These are phyloP conservation scores for Cutaneotrichosporon dermatis DNA, from an alignment of 1,284 basidiomycete species.

Conservation along the genomic window DNA sequence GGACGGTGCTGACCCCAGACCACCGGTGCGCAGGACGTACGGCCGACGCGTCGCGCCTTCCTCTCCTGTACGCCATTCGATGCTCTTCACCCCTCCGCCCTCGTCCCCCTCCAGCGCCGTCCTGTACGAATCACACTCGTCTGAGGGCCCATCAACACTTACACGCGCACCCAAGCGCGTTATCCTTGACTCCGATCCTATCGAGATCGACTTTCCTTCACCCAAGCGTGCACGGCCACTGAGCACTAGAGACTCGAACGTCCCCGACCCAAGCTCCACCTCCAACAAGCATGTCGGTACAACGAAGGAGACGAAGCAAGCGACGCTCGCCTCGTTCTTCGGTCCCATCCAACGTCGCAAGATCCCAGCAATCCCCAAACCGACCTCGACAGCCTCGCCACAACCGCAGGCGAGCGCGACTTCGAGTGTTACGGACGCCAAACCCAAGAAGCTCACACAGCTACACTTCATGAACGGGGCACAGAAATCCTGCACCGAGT, in stretches of 20 bases:
- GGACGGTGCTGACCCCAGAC: slow-evolving; percentile 16
- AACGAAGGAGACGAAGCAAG: not conserved
- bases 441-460: slow-evolving; percentile 24
- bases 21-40: slow-evolving; percentile 33
- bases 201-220: not conserved
- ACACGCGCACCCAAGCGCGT: slow-evolving; percentile 1
- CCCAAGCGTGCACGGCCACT: not conserved
- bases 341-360: not conserved
- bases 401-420: not conserved
- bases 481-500: slow-evolving; percentile 43
- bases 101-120: not conserved
- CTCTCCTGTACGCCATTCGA: slow-evolving; percentile 10
- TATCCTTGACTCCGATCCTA: not conserved
- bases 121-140: not conserved
- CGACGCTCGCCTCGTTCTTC: slow-evolving; percentile 4
- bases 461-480: slow-evolving; percentile 36
- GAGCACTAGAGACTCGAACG: too few species aligned
- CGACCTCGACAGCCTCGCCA: slow-evolving; percentile 13
- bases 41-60: slow-evolving; percentile 21
- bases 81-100: slow-evolving; percentile 8
- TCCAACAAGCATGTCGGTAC: too few species aligned
- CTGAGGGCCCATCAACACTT: not conserved
- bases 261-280: too few species aligned
- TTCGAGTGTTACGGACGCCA: not conserved
- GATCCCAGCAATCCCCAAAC: not conserved